Evolutionary conservation across 73 alveolate genomes (phyloP).

Genomic region (Blepharisma stoltei): DNA sequence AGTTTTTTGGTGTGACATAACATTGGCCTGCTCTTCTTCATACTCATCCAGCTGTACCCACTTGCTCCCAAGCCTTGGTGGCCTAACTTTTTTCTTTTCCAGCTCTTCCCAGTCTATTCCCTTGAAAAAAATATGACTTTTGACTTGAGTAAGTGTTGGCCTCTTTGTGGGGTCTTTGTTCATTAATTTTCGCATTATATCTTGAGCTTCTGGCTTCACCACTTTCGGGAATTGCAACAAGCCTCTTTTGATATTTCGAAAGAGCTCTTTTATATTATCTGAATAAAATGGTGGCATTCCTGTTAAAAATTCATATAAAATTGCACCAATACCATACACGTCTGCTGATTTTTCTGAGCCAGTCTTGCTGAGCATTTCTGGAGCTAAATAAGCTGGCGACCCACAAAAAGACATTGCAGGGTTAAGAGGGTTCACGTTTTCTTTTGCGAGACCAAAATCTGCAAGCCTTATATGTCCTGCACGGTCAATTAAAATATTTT

Average conservation of each 20-base stretch:
- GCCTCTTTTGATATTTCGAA: slow-evolving; percentile 53
- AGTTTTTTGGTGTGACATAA: background rate
- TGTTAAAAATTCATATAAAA: slow-evolving; percentile 62
- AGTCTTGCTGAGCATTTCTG: slow-evolving; percentile 52
- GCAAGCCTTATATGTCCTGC: slow-evolving; percentile 24
- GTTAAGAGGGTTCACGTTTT: slow-evolving; percentile 43
- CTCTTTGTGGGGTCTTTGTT: slow-evolving; percentile 55
- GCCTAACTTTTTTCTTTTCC: slow-evolving; percentile 50
- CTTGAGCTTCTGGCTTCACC: slow-evolving; percentile 59
- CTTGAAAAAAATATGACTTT: slow-evolving; percentile 62
- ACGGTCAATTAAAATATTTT: slow-evolving; percentile 53
- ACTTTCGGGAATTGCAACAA: slow-evolving; percentile 61
- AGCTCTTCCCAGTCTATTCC: slow-evolving; percentile 66
- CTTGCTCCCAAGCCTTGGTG: slow-evolving; percentile 45
- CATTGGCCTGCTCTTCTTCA: slow-evolving; percentile 3
- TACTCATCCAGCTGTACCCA: slow-evolving; percentile 12
- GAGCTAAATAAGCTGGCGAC: slow-evolving; percentile 83
- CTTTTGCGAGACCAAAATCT: slow-evolving; percentile 38
- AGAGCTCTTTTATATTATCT: slow-evolving; percentile 61
- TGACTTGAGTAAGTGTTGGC: slow-evolving; percentile 47
- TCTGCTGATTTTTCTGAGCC: slow-evolving; percentile 54
- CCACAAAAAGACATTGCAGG: slow-evolving; percentile 82
- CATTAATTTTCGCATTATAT: slow-evolving; percentile 45
- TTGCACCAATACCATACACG: slow-evolving; percentile 64
- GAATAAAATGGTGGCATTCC: slow-evolving; percentile 85